These are phyloP conservation scores for Litchi chinensis DNA, from an alignment of 345 rosid species.

Conservation along the genomic window DNA sequence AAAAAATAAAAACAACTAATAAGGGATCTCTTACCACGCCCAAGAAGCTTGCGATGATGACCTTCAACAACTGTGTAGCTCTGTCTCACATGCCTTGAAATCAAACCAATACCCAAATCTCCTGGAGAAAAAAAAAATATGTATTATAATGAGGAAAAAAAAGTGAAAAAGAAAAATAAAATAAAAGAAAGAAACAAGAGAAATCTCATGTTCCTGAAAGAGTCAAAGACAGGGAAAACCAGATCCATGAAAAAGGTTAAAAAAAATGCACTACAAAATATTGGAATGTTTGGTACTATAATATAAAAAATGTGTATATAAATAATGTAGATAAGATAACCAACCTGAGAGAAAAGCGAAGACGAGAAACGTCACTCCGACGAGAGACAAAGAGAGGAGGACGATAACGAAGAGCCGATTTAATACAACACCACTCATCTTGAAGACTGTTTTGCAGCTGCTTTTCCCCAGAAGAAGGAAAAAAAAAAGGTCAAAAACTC, in stretches of 20 bases:
- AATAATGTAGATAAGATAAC: not conserved
- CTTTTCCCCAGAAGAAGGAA: not conserved
- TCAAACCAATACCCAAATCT: constrained; percentile 3
- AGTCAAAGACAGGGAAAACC: constrained; percentile 3
- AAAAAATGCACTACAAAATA: not conserved
- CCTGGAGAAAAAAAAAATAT: constrained; percentile 19
- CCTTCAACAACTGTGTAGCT: constrained; percentile 13
- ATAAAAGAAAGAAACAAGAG: not conserved
- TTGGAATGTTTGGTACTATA: not conserved
- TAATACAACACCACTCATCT: constrained; percentile 23
- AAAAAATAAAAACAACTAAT: not conserved
- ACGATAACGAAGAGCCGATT: constrained; percentile 26
- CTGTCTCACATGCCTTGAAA: constrained; percentile 9
- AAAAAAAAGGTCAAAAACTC: not conserved
- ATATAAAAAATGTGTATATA: no score
- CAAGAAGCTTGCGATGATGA: constrained; percentile 61
- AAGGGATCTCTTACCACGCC: constrained; percentile 30
- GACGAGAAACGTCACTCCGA: constrained; percentile 21
- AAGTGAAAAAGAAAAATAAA: constrained; percentile 9
- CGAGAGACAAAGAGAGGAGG: constrained; percentile 18
- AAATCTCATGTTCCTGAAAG: constrained; percentile 25
- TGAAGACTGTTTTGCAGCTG: not conserved
- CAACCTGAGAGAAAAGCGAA: constrained; percentile 26
- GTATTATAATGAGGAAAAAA: not conserved
- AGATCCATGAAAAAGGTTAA: not conserved